phyloP scores from a whole-genome alignment of 1,284 basidiomycete genomes.

The Leccinum fallax region DNA sequence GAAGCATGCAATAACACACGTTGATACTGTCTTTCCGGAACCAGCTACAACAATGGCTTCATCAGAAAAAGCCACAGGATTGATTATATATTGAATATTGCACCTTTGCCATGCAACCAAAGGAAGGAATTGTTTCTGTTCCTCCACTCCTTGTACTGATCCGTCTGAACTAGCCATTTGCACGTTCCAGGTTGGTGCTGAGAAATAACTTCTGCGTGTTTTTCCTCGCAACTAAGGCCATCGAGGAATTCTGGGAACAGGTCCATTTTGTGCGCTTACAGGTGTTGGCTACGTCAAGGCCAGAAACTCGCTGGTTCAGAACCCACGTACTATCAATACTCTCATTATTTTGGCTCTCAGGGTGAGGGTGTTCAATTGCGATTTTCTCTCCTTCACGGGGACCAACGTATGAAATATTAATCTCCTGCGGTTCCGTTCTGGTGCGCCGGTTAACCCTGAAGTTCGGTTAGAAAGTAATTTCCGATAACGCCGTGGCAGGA shows the following conservation, averaged over 20 bases:
- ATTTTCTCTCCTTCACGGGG: background rate
- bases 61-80: background rate
- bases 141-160: conserved; percentile 1
- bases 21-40: background rate
- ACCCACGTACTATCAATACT: background rate
- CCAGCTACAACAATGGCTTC: background rate
- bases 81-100: background rate
- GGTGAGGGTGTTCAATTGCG: background rate
- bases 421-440: background rate
- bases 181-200: conserved; percentile 5
- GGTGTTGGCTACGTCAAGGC: background rate
- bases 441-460: background rate
- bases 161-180: conserved; percentile 1
- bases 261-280: background rate
- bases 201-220: background rate
- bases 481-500: too few relatives aligned
- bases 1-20: background rate
- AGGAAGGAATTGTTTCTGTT: background rate
- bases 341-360: background rate
- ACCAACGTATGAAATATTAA: background rate
- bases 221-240: background rate
- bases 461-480: background rate
- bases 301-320: background rate
- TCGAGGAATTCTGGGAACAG: background rate
- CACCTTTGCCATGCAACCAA: conserved; percentile 14